Evolutionary conservation across 1,284 basidiomycete species (phyloP).

Genomic region (Sanghuangporus sanghuang): DNA sequence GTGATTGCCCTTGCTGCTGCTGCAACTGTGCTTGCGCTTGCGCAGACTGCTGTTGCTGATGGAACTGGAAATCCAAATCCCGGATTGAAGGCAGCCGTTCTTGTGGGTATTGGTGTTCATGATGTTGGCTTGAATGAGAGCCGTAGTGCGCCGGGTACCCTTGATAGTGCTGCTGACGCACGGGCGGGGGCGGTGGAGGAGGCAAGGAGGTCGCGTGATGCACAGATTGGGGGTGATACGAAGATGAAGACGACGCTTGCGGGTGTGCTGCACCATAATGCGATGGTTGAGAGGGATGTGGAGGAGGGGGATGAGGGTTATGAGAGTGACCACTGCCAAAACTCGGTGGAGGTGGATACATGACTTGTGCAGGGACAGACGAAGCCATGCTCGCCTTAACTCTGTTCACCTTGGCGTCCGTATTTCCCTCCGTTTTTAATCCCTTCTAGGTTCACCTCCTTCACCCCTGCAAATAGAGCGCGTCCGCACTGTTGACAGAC

Average conservation of each 20-base stretch:
- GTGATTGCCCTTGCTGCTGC: slow-evolving; percentile 13
- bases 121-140: slow-evolving; percentile 18
- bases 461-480: neutral
- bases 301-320: neutral
- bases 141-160: slow-evolving; percentile 24
- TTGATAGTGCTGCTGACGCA: slow-evolving; percentile 31
- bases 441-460: neutral
- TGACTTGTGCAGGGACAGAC: slow-evolving; percentile 14
- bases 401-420: neutral
- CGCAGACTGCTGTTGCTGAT: slow-evolving; percentile 16
- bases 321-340: slow-evolving; percentile 3
- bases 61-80: slow-evolving; percentile 14
- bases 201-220: slow-evolving; percentile 28
- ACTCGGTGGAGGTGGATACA: slow-evolving; percentile 7
- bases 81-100: slow-evolving; percentile 22
- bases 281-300: slow-evolving; percentile 2
- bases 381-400: slow-evolving; percentile 4
- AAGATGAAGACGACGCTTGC: neutral
- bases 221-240: slow-evolving; percentile 12
- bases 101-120: slow-evolving; percentile 19
- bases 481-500: neutral
- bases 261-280: neutral
- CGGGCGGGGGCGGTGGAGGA: slow-evolving; percentile 32
- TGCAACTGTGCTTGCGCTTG: slow-evolving; percentile 3
- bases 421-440: neutral